Evolutionary conservation across 495 filamentous ascomycete genomes (phyloP), one percentile per base, ranked within the genome.

Genomic region (Tuber calosporum): DNA sequence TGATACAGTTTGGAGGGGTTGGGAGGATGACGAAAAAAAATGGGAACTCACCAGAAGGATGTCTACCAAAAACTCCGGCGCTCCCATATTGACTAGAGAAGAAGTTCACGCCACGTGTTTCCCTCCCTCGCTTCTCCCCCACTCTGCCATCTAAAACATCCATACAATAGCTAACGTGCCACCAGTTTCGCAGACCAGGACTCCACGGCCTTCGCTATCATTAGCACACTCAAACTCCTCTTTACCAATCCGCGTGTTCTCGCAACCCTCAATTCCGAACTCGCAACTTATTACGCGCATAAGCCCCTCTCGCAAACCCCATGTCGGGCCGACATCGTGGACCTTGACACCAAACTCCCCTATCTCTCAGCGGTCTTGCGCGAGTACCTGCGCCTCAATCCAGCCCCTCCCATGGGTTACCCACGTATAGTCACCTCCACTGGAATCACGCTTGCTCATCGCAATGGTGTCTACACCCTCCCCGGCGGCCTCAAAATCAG

Each of bases 281-380:
- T 89, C 69, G 82, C 84, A 62, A 62, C 53, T 8, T 66, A 75
- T 1, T 86, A 85, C 34, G 82, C 83, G 0, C 4, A 6, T 17
- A 62, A 62, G 34, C 26, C 53, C 26, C 26, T 34, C 26, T 76
- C 78, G 20, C 83, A 84, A 48, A 76, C n/a, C 26, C 82, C 86
- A 62, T 82, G 84, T 9, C 71, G 82, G 15, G 73, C 83, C 20
- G 86, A 82, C 81, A 74, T 87, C 19, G 75, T 82, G 0, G 87
- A 84, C 83, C 83, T 82, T 67, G 82, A 85, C 69, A 77, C 86
- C 8, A 84, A 85, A 36, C 82, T 88, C 41, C 83, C 86, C 0
- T 91, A 90, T 82, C 83, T 91, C 48, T 86, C 87, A 70, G 89
- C 89, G 1, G 88, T 87, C 73, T 85, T 92, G 69, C 90, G 89